Evolutionary conservation across 2,329 filamentous ascomycete species (phyloP).

Genomic region (Talaromyces sp.): DNA sequence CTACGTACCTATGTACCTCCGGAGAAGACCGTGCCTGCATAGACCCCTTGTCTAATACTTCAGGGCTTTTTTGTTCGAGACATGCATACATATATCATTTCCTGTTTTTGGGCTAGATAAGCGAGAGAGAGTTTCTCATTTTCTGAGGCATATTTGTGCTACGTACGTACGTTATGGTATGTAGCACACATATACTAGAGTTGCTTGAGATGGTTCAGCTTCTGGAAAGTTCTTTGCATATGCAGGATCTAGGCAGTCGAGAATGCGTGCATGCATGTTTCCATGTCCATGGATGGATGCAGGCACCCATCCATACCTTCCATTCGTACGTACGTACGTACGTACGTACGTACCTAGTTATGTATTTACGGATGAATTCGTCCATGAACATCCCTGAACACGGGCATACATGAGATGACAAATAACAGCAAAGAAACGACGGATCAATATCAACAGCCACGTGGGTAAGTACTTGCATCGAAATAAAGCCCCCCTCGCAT

Average conservation of each 20-base stretch:
- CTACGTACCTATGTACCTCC: too few relatives aligned
- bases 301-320: neutral
- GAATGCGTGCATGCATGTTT: neutral
- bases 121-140: neutral
- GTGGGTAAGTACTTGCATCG: neutral
- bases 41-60: neutral
- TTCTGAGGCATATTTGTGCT: neutral
- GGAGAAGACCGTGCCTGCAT: neutral
- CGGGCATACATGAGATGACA: neutral
- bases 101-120: neutral
- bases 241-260: neutral
- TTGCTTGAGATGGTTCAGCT: neutral
- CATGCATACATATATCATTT: neutral
- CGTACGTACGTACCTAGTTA: neutral
- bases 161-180: too few relatives aligned
- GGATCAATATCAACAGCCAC: neutral
- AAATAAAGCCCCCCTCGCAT: neutral
- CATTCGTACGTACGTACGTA: neutral
- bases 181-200: too few relatives aligned
- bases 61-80: too few relatives aligned
- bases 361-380: neutral
- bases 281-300: neutral
- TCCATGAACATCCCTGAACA: neutral
- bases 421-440: neutral
- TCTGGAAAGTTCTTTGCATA: slow-evolving; percentile 7